phyloP scores from a whole-genome alignment of 2,329 filamentous ascomycete genomes.

The Phyllosticta ampelicida region DNA sequence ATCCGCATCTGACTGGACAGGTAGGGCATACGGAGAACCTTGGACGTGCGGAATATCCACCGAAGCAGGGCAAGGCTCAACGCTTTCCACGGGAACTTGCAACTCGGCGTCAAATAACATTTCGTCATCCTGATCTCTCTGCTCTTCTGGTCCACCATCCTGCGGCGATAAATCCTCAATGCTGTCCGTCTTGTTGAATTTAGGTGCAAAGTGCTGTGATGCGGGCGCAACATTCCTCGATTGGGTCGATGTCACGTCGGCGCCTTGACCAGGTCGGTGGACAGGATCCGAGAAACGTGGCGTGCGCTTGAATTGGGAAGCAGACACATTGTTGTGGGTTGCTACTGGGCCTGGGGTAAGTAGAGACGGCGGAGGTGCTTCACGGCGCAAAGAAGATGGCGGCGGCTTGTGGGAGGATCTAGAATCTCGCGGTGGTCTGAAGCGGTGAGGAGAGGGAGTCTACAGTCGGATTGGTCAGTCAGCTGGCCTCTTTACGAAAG shows the following conservation, averaged over 20 bases:
- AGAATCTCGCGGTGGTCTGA: constrained; percentile 18
- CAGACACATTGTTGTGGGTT: not conserved
- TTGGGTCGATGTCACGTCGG: not conserved
- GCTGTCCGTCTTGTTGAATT: constrained; percentile 22
- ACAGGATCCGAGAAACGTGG: constrained; percentile 23
- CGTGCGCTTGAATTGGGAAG: constrained; percentile 18
- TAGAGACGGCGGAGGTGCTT: constrained; percentile 12
- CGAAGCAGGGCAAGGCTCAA: not conserved
- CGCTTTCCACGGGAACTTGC: not conserved
- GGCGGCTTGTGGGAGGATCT: constrained; percentile 11
- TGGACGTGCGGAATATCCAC: not conserved
- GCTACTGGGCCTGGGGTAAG: constrained; percentile 8
- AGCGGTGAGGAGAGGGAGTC: constrained; percentile 25
- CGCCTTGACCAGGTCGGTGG: not conserved
- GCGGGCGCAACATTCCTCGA: not conserved
- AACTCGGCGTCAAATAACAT: constrained; percentile 16
- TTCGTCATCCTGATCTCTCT: constrained; percentile 17
- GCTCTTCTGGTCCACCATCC: constrained; percentile 2
- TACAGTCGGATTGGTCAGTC: not conserved
- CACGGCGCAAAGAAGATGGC: not conserved
- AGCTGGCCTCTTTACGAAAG: too few species aligned
- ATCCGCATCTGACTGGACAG: not conserved
- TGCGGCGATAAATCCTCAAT: constrained; percentile 22
- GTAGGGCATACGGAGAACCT: not conserved
- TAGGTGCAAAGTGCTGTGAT: constrained; percentile 12